Conservation (phyloP, 306 rosid species). For the Hippophae gyantsensis region DNA sequence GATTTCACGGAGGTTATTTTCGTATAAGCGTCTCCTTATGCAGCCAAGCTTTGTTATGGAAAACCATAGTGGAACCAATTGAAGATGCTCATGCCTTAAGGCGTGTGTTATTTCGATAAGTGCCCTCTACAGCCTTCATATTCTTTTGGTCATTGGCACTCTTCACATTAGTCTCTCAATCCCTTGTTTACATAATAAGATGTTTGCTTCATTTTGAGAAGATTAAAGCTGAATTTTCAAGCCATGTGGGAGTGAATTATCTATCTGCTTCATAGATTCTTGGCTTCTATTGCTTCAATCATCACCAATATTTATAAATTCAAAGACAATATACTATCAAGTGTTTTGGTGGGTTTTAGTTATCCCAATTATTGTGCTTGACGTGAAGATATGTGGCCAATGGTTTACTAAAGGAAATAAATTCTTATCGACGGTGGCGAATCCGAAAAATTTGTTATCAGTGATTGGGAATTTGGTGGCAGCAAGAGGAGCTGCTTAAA, state of each 20-base stretch:
- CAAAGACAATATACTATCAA: conserved; percentile 6
- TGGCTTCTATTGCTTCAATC: conserved; percentile 32
- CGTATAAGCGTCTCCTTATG: conserved; percentile 29
- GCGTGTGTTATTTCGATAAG: not conserved
- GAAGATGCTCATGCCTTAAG: conserved; percentile 17
- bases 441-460: conserved; percentile 24
- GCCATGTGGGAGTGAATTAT: conserved; percentile 27
- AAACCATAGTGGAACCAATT: conserved; percentile 21
- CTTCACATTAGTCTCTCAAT: conserved; percentile 10
- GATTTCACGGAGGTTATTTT: conserved; percentile 27
- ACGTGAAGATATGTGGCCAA: conserved; percentile 26
- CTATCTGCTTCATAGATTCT: conserved; percentile 27
- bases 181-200: conserved; percentile 15
- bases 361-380: conserved; percentile 15
- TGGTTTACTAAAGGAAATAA: conserved; percentile 30
- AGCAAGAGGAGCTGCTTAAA: conserved; percentile 22
- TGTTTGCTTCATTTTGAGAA: conserved; percentile 18
- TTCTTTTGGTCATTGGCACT: conserved; percentile 23
- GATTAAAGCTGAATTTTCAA: conserved; percentile 23
- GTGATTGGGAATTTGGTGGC: conserved; percentile 29
- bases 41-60: conserved; percentile 28
- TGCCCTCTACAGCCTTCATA: conserved; percentile 20
- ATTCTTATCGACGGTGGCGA: conserved; percentile 24
- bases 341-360: conserved; percentile 18
- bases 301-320: conserved; percentile 16